Base-by-base conservation (phyloP, 108 stramenopile genomes). In the Nitzschia sp. region DNA sequence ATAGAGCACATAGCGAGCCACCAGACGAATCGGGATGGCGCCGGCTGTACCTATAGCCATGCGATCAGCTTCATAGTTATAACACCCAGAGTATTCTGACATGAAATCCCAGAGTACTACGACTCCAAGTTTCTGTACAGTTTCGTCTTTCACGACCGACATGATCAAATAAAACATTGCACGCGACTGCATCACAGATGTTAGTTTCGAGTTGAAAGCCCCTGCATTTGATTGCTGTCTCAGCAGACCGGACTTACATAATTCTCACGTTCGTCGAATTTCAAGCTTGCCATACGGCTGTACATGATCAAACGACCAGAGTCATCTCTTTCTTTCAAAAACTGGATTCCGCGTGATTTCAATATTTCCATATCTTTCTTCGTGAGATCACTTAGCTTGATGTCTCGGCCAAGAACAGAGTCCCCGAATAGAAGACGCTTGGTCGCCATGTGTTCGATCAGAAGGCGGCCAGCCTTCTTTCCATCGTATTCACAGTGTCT, bases 351-450 rank as follows among this genome's bases (percentile, higher is more conserved):
- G 19, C 71, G 61, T 13, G 19, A 38, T 21, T 25, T 23, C 0
- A 72, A 25, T 5, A 24, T 25, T 5, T 30, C 62, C 62, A 54
- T 6, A 34, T 62, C 62, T 2, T 53, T 62, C 15, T 53, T 11
- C n/a, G 42, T 23, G 23, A 72, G 33, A 58, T 72, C 71, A 11
- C 46, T 21, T 25, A 64, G 2, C 19, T 13, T 25, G 24, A 72
- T 63, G 21, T 38, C 36, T 18, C 54, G 27, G 0, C 29, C 42
- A 2, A 66, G 58, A 1, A 36, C 47, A 0, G 64, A 57, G 1
- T 29, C 35, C 15, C 73, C 73, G 38, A 74, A 74, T 0, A 74
- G 46, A 17, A 3, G 23, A 24, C 13, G 25, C 31, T 74, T 74
- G 24, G 19, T 24, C 19, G 66, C 57, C 25, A 66, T 69, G 27